Evolutionary conservation across 768 basidiomycete species (phyloP), one percentile per base, ranked within the genome.

Genomic region (Cystobasidium tubakii): DNA sequence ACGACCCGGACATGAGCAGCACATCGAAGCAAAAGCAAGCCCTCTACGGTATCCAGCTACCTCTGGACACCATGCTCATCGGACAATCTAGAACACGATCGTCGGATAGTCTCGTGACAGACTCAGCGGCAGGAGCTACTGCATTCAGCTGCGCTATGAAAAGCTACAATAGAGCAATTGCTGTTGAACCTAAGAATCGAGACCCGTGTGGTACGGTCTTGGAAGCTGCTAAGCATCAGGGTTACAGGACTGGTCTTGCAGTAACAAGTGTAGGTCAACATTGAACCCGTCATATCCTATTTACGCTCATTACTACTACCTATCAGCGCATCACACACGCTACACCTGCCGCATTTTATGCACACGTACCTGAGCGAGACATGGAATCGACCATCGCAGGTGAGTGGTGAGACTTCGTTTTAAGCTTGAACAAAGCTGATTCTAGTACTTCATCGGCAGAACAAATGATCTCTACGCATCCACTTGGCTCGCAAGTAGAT

Each of bases 81-180:
- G 79, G 79, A 7, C 62, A 64, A 2, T 78, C 76, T 0, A n/a
- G 79, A 21, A 76, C 75, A 25, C 42, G 76, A n/a, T 54, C 73
- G 3, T 29, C 44, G 9, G 50, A 73, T 63, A 25, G n/a, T 36
- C 46, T 75, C 23, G 31, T 75, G n/a, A 75, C 78, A 70, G 80
- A 80, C 75, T 77, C 77, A 0, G 80, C 80, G 0, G 80, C 80
- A 13, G 79, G 77, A 12, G 79, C 78, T 0, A 80, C 80, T 4
- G 79, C 80, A 10, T 79, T 80, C 46, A 74, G 76, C 21, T 77
- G 77, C 53, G 75, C n/a, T 9, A n/a, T 76, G 60, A 79, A 80
- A 44, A 78, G 76, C 15, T 79, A 75, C 73, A 80, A 80, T 70
- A 79, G 79, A 12, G 79, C 74, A 0, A 76, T 80, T 46, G 75